Conservation (phyloP, 495 filamentous ascomycete species). For the Penicillium paxilli region DNA sequence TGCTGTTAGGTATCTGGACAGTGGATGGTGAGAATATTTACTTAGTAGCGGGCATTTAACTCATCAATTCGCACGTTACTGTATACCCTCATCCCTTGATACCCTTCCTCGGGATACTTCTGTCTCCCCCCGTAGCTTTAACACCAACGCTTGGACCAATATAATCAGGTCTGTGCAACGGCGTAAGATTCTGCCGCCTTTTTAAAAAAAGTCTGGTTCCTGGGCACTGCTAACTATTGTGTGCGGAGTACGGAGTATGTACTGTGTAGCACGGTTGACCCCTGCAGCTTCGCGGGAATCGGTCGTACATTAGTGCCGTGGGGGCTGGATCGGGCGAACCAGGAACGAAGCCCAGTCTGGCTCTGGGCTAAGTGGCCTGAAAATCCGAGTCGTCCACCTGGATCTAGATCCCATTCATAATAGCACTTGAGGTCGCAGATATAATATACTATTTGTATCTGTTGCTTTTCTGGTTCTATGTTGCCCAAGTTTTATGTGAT, state of each 20-base stretch:
- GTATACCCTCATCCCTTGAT: neutral
- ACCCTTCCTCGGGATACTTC: too few species aligned
- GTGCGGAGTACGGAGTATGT: too few species aligned
- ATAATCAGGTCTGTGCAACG: neutral
- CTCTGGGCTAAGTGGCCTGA: slow-evolving; percentile 2
- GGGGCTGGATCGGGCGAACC: slow-evolving; percentile 23
- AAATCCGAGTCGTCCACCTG: too few species aligned
- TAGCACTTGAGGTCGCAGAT: too few species aligned
- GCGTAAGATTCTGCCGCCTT: slow-evolving; percentile 7
- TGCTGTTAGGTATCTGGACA: too few species aligned
- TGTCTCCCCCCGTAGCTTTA: slow-evolving; percentile 13
- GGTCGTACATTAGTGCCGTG: slow-evolving; percentile 27
- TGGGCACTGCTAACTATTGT: slow-evolving; percentile 18
- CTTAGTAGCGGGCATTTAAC: too few species aligned
- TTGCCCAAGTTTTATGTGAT: too few species aligned
- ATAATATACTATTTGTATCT: too few species aligned
- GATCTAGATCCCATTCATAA: too few species aligned
- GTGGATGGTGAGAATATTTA: too few species aligned
- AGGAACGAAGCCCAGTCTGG: slow-evolving; percentile 1
- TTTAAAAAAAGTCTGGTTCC: slow-evolving; percentile 15
- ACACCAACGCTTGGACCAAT: slow-evolving; percentile 4
- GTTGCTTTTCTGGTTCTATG: too few species aligned
- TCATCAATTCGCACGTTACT: too few species aligned
- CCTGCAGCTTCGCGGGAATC: slow-evolving; percentile 23
- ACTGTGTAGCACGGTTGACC: slow-evolving; percentile 29